Percentiles rank a stretch among this genome's conserved stretches.
phyloP scores from a whole-genome alignment of 164 flowering plant genomes.

The Magnolia sinica region DNA sequence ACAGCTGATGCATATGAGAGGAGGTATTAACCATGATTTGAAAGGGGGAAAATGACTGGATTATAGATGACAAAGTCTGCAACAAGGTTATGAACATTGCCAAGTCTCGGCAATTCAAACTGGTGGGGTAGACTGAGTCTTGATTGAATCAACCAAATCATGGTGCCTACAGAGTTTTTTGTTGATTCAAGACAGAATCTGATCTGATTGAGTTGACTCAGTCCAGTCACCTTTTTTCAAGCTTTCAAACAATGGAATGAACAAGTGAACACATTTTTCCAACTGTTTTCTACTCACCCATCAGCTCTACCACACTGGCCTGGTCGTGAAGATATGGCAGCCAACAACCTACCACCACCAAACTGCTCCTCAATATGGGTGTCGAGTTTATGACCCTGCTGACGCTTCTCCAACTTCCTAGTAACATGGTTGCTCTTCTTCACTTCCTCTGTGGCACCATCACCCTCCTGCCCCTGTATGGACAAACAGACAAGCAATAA shows the following conservation, averaged over 20 bases:
- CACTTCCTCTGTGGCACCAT: slow-evolving; percentile 8
- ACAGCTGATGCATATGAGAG: too few relatives aligned
- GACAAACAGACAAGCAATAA: not conserved
- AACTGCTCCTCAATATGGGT: slow-evolving; percentile 21
- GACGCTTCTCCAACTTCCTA: slow-evolving; percentile 19
- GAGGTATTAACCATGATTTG: too few relatives aligned
- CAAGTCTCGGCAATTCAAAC: too few relatives aligned
- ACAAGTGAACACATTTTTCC: not conserved
- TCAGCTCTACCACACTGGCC: slow-evolving; percentile 23
- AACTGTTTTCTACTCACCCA: slow-evolving; percentile 14
- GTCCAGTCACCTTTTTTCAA: not conserved
- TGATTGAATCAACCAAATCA: too few relatives aligned
- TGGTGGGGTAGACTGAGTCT: too few relatives aligned
- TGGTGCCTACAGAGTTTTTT: too few relatives aligned
- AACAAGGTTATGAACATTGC: not conserved
- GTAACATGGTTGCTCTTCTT: slow-evolving; percentile 22
- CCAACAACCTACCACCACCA: slow-evolving; percentile 17
- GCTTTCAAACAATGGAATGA: not conserved
- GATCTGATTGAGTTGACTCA: not conserved
- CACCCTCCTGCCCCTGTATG: slow-evolving; percentile 14
- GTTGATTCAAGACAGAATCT: not conserved
- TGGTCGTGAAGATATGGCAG: slow-evolving; percentile 22
- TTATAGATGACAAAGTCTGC: not conserved
- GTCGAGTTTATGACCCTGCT: slow-evolving; percentile 17
- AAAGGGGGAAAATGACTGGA: not conserved